Percentiles rank a stretch among this genome's conserved stretches.
Evolutionary conservation across 306 rosid species (phyloP).

Genomic region (Fragaria vesca): DNA sequence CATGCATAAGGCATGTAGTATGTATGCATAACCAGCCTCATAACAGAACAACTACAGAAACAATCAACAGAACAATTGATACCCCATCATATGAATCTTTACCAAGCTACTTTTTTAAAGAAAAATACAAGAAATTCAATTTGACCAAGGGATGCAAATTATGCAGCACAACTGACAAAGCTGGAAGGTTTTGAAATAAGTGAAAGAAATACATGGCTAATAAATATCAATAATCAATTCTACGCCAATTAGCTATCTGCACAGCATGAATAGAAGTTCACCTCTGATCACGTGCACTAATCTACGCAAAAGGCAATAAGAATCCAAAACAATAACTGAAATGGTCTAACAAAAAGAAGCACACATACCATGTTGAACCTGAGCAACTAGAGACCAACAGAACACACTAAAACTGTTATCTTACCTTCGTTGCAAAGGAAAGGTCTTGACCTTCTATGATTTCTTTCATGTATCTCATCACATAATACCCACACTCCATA

Average conservation of each 20-base stretch:
- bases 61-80: background rate
- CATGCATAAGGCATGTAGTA: background rate
- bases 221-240: background rate
- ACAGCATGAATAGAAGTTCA: background rate
- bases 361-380: background rate
- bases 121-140: background rate
- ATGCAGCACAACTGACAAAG: background rate
- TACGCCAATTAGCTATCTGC: background rate
- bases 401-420: background rate
- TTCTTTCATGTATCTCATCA: conserved; percentile 21
- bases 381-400: background rate
- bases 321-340: background rate
- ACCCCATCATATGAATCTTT: background rate
- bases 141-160: background rate
- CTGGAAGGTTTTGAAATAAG: background rate
- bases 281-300: background rate
- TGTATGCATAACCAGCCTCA: background rate
- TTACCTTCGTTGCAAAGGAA: conserved; percentile 11
- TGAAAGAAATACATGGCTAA: background rate
- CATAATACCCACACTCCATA: conserved; percentile 21
- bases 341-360: background rate
- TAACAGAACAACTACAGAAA: background rate
- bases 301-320: background rate
- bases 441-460: conserved; percentile 8
- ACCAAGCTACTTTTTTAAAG: background rate